Evolutionary conservation across 208 protist genomes (phyloP).

Genomic region (Tetramitus jugosus): DNA sequence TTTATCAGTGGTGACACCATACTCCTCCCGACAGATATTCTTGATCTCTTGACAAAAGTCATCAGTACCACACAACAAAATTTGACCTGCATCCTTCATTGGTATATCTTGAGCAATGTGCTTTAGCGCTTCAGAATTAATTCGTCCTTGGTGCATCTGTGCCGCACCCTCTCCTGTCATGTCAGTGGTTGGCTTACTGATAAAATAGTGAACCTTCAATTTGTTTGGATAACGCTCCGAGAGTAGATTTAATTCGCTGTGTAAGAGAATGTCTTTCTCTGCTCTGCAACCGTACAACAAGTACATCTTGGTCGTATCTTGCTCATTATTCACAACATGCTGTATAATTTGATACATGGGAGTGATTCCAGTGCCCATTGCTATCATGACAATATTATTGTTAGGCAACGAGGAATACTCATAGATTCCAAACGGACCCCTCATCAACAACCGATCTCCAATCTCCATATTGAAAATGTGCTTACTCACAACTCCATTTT

Average conservation of each 20-base stretch:
- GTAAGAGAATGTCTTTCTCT: background rate
- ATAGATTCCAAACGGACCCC: background rate
- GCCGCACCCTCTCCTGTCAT: background rate
- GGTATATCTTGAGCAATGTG: background rate
- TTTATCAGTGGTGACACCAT: too few relatives aligned
- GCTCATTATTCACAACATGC: background rate
- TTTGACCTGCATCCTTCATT: background rate
- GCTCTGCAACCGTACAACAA: background rate
- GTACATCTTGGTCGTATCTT: background rate
- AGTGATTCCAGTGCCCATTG: constrained; percentile 65
- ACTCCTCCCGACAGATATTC: too few relatives aligned
- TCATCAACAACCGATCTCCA: constrained; percentile 43
- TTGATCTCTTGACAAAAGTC: too few relatives aligned
- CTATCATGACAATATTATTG: background rate
- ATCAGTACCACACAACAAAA: background rate
- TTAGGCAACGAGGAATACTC: background rate
- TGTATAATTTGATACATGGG: constrained; percentile 78
- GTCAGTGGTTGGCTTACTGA: background rate
- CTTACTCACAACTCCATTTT: constrained; percentile 62
- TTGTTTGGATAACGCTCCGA: background rate
- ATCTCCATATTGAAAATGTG: constrained; percentile 67
- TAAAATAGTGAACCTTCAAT: background rate
- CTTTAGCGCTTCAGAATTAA: background rate
- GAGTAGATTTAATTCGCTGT: background rate
- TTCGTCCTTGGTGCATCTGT: background rate